phyloP scores from a whole-genome alignment of 257 asterid species.

The Catharanthus roseus region DNA sequence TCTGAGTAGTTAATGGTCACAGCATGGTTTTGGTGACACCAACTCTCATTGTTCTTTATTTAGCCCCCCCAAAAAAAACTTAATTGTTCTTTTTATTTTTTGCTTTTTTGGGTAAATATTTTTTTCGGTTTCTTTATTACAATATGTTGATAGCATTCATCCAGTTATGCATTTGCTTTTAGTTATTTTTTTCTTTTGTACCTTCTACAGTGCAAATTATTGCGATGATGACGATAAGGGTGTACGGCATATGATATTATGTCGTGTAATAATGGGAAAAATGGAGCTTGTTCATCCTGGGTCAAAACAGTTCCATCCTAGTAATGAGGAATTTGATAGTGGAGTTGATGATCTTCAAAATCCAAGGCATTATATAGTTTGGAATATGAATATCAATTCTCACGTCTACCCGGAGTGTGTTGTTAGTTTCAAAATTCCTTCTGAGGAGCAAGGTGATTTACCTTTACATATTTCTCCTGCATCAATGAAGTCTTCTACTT shows the following conservation, averaged over 20 bases:
- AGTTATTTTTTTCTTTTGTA: constrained; percentile 13
- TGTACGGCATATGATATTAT: constrained; percentile 53
- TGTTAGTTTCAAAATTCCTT: constrained; percentile 71
- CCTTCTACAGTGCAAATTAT: constrained; percentile 51
- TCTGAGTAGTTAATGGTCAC: background rate
- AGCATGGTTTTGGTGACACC: background rate
- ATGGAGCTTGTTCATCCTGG: constrained; percentile 74
- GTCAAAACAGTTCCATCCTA: constrained; percentile 81
- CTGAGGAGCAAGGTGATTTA: constrained; percentile 53
- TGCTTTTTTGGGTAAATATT: no score
- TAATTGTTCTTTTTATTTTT: background rate
- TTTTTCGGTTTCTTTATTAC: background rate
- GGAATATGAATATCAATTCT: constrained; percentile 80
- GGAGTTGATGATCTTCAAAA: constrained; percentile 74
- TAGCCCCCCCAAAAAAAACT: no score
- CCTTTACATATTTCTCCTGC: background rate
- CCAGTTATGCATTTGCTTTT: background rate
- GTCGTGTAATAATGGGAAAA: constrained; percentile 51
- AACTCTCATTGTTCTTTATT: no score
- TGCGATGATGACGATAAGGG: constrained; percentile 91
- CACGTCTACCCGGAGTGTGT: constrained; percentile 80
- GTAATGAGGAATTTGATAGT: constrained; percentile 79
- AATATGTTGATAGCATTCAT: background rate
- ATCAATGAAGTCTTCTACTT: background rate
- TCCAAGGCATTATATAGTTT: constrained; percentile 63